A percentile compares a stretch with the other conserved stretches of the same genome.
phyloP scores from a whole-genome alignment of 108 stramenopile genomes.

The Fistulifera solaris region DNA sequence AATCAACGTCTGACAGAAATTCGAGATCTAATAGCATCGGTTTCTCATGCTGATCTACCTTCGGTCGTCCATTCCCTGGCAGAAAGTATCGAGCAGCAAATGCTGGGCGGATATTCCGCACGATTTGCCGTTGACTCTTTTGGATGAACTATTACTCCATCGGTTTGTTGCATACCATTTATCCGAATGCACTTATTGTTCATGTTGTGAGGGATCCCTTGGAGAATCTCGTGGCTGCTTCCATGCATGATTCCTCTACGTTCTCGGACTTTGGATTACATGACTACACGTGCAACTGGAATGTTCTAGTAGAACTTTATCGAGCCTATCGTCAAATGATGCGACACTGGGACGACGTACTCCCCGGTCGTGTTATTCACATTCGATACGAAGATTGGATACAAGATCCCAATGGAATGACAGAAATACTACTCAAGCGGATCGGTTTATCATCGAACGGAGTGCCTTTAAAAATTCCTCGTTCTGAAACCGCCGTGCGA shows the following conservation, averaged over 20 bases:
- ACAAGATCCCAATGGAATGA: conserved; percentile 17
- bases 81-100: conserved; percentile 45
- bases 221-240: conserved; percentile 74
- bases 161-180: conserved; percentile 83
- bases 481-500: too few species aligned
- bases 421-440: too few species aligned
- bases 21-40: conserved; percentile 5
- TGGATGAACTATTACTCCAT: conserved; percentile 72
- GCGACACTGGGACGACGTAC: conserved; percentile 71
- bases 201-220: conserved; percentile 76
- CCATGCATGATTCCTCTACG: conserved; percentile 34
- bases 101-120: conserved; percentile 13
- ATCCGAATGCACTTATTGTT: conserved; percentile 80
- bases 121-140: conserved; percentile 74
- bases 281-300: conserved; percentile 70
- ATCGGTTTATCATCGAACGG: too few species aligned
- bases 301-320: conserved; percentile 60
- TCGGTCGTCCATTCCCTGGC: conserved; percentile 14
- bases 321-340: conserved; percentile 66
- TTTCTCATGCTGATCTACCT: conserved; percentile 15
- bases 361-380: conserved; percentile 77
- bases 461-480: too few species aligned
- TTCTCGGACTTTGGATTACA: conserved; percentile 50
- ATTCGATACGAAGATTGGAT: conserved; percentile 85
- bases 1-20: conserved; percentile 31